Percentiles rank a stretch among this genome's conserved stretches.
Conservation (phyloP, 352 stramenopile species). For the Phytophthora macrochlamydospora region DNA sequence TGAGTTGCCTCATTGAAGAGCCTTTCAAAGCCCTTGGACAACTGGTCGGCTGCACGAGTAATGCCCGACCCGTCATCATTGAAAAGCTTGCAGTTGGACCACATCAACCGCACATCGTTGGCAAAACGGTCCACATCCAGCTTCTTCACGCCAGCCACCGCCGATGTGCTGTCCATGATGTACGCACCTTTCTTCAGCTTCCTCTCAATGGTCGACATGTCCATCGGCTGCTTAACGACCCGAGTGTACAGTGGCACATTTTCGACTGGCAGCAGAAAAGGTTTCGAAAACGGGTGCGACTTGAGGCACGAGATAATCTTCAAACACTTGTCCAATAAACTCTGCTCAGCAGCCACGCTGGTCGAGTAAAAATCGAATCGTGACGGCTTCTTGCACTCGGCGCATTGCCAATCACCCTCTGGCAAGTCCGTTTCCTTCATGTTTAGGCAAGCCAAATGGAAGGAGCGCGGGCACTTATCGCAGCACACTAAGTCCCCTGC, state of each 20-base stretch:
- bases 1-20: constrained; percentile 55
- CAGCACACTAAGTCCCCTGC: constrained; percentile 91
- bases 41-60: constrained; percentile 70
- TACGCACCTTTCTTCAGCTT: constrained; percentile 73
- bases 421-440: constrained; percentile 77
- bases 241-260: constrained; percentile 74
- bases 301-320: constrained; percentile 76
- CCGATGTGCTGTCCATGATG: constrained; percentile 41
- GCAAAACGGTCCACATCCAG: constrained; percentile 62
- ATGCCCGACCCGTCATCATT: constrained; percentile 87
- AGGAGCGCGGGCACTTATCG: constrained; percentile 91
- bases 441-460: constrained; percentile 87
- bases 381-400: constrained; percentile 75
- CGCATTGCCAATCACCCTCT: constrained; percentile 84
- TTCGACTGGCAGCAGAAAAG: constrained; percentile 76
- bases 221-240: constrained; percentile 86
- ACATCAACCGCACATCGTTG: constrained; percentile 81
- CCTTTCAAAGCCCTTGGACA: constrained; percentile 68
- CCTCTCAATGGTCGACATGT: constrained; percentile 72
- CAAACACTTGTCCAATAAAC: constrained; percentile 63
- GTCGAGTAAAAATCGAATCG: constrained; percentile 60
- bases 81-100: constrained; percentile 85
- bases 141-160: constrained; percentile 37
- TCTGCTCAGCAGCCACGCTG: constrained; percentile 54
- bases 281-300: constrained; percentile 79